These are phyloP conservation scores for Neonectria sp. DNA, from an alignment of 2,329 filamentous ascomycete genomes.

Conservation along the genomic window DNA sequence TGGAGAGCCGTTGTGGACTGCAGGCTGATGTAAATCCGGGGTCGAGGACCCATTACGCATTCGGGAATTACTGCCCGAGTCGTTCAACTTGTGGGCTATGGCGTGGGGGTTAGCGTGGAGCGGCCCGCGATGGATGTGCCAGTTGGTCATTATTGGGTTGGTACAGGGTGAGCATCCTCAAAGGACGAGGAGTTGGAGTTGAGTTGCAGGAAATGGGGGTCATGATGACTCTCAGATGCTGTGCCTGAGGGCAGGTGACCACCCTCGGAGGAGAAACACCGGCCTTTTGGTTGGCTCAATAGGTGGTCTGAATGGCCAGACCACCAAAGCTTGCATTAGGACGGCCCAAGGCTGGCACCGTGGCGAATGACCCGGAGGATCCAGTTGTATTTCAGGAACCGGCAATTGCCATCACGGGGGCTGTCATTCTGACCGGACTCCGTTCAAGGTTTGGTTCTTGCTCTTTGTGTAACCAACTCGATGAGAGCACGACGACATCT, in stretches of 20 bases:
- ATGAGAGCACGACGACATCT: background rate
- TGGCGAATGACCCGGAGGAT: background rate
- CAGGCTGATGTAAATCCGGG: conserved; percentile 42
- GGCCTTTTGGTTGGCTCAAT: conserved; percentile 17
- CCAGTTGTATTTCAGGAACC: background rate
- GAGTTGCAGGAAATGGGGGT: conserved; percentile 20
- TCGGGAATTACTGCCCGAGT: conserved; percentile 30
- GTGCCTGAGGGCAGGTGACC: conserved; percentile 36
- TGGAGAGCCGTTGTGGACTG: conserved; percentile 18
- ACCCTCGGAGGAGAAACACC: conserved; percentile 12
- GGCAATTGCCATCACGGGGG: conserved; percentile 8
- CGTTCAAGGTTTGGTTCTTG: conserved; percentile 12
- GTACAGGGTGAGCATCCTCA: conserved; percentile 8
- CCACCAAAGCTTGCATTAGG: conserved; percentile 12
- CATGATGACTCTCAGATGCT: conserved; percentile 27
- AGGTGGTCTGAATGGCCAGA: conserved; percentile 15
- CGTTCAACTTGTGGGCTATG: conserved; percentile 30
- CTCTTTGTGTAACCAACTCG: conserved; percentile 11
- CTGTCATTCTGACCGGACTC: conserved; percentile 8
- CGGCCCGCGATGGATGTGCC: conserved; percentile 13
- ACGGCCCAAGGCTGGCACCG: conserved; percentile 3
- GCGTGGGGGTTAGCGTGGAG: conserved; percentile 40
- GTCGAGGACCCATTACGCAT: conserved; percentile 26
- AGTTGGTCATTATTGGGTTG: conserved; percentile 16
- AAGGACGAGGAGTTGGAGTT: conserved; percentile 23